Base-by-base conservation (phyloP, 1,139 yeast genomes). In the Kodamaea fungicola region DNA sequence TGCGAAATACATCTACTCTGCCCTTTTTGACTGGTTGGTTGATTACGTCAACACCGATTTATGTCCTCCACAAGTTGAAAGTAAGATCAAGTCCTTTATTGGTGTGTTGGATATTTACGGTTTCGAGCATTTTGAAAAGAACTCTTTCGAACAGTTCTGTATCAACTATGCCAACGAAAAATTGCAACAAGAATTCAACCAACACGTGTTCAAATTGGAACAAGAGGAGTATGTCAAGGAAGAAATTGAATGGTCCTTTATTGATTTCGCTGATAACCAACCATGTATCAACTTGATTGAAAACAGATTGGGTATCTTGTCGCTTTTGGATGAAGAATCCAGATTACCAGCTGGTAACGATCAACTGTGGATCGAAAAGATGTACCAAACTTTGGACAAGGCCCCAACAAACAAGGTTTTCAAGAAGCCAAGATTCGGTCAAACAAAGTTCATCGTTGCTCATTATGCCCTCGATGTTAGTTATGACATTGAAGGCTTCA, bases 61-160 rank as follows among this genome's bases (percentile, higher is more conserved):
- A 52, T 85, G 95, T 60, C 83, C 88, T 5, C 80, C 87, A 7
- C 82, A 79, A 32, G 79, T 84, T 33, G 72, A 73, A 33, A 68
- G 71, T 8, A 61, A 71, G 34, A 76, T 84, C 39, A 67, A 75
- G 41, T 77, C 89, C 2, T 92, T 92, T 52, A 92, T 92, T 56
- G 99, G 99, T 60, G 98, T 92, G 23, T 74, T 92, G 55, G 99
- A 92, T 80, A 92, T 92, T 52, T 90, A 90, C 59, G 98, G 98
- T 30, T 92, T 92, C 59, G 98, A 92, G 62, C 97, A 90, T 66
- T 92, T 92, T 59, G 90, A 88, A 53, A 81, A 76, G 54, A 92
- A 92, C 62, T 89, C 97, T 6, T 92, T 92, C 54, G 98, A 92
- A 64, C 98, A 92, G 60, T 90, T 92, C 63, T 92, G 98, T 67